A percentile compares a stretch with the other conserved stretches of the same genome.
Evolutionary conservation across 768 basidiomycete species (phyloP).

Genomic region (Termitomyces sp.): DNA sequence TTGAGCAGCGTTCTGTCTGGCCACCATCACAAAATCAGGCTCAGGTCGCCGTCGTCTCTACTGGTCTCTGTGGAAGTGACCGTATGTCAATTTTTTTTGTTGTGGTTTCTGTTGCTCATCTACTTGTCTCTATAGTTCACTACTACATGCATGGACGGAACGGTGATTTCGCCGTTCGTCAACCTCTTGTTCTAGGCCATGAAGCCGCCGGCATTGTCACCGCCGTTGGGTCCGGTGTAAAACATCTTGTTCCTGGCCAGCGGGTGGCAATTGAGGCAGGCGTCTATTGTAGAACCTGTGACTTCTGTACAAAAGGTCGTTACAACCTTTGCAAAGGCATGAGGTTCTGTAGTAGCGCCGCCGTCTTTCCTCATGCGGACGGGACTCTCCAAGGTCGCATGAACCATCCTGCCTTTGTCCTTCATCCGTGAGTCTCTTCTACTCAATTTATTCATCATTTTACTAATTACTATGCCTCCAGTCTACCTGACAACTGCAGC

Average conservation of each 20-base stretch:
- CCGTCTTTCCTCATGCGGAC: constrained; percentile 90
- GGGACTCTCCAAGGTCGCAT: constrained; percentile 86
- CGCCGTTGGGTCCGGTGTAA: constrained; percentile 74
- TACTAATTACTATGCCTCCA: constrained; percentile 21
- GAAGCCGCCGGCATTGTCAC: constrained; percentile 88
- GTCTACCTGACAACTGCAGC: constrained; percentile 71
- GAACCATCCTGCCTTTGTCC: constrained; percentile 83
- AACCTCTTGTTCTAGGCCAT: constrained; percentile 90
- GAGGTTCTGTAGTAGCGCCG: constrained; percentile 87
- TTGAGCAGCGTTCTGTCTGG: constrained; percentile 72
- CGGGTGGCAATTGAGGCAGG: constrained; percentile 94
- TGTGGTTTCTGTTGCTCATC: background rate
- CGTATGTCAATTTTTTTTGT: constrained; percentile 38
- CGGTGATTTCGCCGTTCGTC: constrained; percentile 84
- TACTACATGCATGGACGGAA: constrained; percentile 89
- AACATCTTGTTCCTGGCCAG: constrained; percentile 66
- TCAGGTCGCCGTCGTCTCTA: constrained; percentile 76
- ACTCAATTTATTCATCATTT: constrained; percentile 5
- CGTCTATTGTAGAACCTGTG: constrained; percentile 78
- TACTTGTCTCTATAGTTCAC: constrained; percentile 57
- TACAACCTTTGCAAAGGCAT: constrained; percentile 93
- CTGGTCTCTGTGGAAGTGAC: constrained; percentile 90
- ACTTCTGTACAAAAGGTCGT: constrained; percentile 66
- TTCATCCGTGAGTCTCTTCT: constrained; percentile 72
- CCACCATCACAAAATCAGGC: constrained; percentile 70